These are phyloP conservation scores for Hypericum androsaemum DNA, from an alignment of 345 rosid genomes.

Conservation along the genomic window DNA sequence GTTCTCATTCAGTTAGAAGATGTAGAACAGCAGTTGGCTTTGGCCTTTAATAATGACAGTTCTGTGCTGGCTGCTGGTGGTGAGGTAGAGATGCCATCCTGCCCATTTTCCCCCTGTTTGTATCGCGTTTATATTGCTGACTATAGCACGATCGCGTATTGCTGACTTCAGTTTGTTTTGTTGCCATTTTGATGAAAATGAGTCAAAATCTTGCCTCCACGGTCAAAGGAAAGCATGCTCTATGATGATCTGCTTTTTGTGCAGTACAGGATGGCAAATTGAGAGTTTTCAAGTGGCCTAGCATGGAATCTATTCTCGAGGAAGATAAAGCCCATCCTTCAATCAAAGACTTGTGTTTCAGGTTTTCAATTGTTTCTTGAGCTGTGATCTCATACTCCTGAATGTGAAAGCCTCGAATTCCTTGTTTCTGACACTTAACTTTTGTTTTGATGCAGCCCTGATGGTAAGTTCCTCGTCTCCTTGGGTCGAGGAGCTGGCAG, in stretches of 20 bases:
- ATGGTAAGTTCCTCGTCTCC: constrained; percentile 75
- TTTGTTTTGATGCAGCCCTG: constrained; percentile 42
- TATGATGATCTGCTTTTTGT: constrained; percentile 36
- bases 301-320: constrained; percentile 55
- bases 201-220: no score
- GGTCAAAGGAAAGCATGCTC: no score
- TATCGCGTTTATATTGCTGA: constrained; percentile 3
- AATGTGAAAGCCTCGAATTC: constrained; percentile 1
- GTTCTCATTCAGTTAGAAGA: constrained; percentile 41
- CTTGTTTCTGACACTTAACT: constrained; percentile 13
- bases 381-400: constrained; percentile 10
- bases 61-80: constrained; percentile 68
- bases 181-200: no score
- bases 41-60: constrained; percentile 59
- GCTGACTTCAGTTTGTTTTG: no score
- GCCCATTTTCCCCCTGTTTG: neutral
- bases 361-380: constrained; percentile 29
- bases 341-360: constrained; percentile 63
- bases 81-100: constrained; percentile 45
- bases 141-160: no score
- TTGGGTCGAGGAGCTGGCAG: constrained; percentile 67
- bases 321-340: constrained; percentile 60
- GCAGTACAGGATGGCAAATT: constrained; percentile 85
- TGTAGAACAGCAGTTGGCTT: constrained; percentile 67
- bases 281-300: constrained; percentile 85